Evolutionary conservation across 768 basidiomycete genomes (phyloP).

Genomic region (Boletus tomentosulus): DNA sequence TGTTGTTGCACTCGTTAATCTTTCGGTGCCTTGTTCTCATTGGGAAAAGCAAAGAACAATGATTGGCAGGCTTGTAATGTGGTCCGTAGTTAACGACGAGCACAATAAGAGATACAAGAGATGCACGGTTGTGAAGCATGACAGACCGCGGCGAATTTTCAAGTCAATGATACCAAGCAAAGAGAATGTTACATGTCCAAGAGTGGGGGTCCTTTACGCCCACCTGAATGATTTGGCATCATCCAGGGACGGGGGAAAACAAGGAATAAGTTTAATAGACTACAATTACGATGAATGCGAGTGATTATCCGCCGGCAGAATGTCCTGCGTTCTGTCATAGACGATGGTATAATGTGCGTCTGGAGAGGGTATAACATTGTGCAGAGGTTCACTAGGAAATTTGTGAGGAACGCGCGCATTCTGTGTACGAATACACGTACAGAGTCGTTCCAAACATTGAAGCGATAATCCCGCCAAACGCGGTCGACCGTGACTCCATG

Average conservation of each 20-base stretch:
- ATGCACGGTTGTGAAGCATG: slow-evolving; percentile 5
- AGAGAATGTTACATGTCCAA: slow-evolving; percentile 26
- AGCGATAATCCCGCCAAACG: slow-evolving; percentile 63
- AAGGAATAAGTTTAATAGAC: slow-evolving; percentile 27
- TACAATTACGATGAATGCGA: slow-evolving; percentile 30
- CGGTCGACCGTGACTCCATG: slow-evolving; percentile 62
- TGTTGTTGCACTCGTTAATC: neutral
- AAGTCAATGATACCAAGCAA: slow-evolving; percentile 18
- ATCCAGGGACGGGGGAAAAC: slow-evolving; percentile 13
- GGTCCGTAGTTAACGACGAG: slow-evolving; percentile 9
- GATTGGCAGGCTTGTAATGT: neutral
- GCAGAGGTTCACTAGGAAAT: slow-evolving; percentile 18
- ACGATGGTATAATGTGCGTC: slow-evolving; percentile 25
- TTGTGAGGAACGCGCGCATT: neutral
- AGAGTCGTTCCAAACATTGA: slow-evolving; percentile 58
- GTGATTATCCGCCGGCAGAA: slow-evolving; percentile 28
- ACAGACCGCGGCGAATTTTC: slow-evolving; percentile 9
- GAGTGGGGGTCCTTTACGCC: slow-evolving; percentile 16
- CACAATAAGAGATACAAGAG: slow-evolving; percentile 15
- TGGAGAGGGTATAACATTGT: slow-evolving; percentile 22
- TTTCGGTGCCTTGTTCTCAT: neutral
- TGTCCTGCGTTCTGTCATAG: slow-evolving; percentile 26
- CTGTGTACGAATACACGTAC: slow-evolving; percentile 16
- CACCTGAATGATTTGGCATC: slow-evolving; percentile 9
- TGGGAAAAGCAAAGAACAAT: slow-evolving; percentile 4